Conservation (phyloP, 192 early-diverging fungal genomes). For the Podila minutissima region DNA sequence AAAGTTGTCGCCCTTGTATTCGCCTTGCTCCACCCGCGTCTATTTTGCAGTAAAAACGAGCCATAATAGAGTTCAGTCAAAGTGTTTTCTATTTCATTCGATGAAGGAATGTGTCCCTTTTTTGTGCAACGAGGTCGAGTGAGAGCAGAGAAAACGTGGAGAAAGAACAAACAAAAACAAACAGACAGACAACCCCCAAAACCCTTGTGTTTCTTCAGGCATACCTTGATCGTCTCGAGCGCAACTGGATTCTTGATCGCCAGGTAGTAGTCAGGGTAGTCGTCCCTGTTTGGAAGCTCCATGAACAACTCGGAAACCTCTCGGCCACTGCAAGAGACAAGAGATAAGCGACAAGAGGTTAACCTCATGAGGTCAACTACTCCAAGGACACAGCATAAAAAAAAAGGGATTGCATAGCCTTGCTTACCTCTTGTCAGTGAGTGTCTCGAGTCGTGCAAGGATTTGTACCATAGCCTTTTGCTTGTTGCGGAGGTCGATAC, state of each 20-base stretch:
- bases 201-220: neutral
- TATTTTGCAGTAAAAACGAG: neutral
- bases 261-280: slow-evolving; percentile 93
- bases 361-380: neutral
- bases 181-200: neutral
- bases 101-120: too few species aligned
- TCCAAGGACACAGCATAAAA: neutral
- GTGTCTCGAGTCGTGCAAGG: slow-evolving; percentile 30
- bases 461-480: slow-evolving; percentile 36
- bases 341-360: neutral
- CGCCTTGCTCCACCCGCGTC: slow-evolving; percentile 13
- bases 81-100: too few species aligned
- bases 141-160: too few species aligned
- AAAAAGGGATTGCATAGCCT: neutral
- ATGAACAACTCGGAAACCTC: slow-evolving; percentile 80
- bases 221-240: slow-evolving; percentile 66
- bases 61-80: neutral
- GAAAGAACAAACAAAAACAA: neutral
- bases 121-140: too few species aligned
- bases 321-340: slow-evolving; percentile 55
- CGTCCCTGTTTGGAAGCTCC: slow-evolving; percentile 75
- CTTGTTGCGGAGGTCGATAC: slow-evolving; percentile 33
- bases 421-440: slow-evolving; percentile 37
- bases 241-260: slow-evolving; percentile 82
- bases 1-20: slow-evolving; percentile 15